These are phyloP conservation scores for Guadua angustifolia DNA, from an alignment of 176 grass and related monocot genomes.

Conservation along the genomic window DNA sequence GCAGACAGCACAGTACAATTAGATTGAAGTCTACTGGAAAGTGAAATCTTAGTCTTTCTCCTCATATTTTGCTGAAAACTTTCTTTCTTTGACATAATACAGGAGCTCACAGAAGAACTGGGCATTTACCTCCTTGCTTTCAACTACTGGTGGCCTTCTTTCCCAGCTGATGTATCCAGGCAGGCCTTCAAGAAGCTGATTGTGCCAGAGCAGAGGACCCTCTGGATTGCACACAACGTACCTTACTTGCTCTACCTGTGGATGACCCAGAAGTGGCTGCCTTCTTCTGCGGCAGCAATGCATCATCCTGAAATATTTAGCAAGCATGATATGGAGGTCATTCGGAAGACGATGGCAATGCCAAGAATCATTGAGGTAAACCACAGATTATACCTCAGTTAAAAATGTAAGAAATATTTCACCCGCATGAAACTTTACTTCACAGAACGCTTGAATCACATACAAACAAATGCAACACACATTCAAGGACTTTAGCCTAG, in stretches of 20 bases:
- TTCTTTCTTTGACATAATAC: slow-evolving; percentile 33
- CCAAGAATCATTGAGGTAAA: slow-evolving; percentile 51
- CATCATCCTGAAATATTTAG: slow-evolving; percentile 63
- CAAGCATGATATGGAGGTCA: slow-evolving; percentile 59
- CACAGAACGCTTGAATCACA: not conserved
- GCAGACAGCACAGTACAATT: slow-evolving; percentile 11
- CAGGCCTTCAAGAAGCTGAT: slow-evolving; percentile 60
- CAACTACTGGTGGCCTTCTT: slow-evolving; percentile 89
- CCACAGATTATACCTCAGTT: not conserved
- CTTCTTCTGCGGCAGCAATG: slow-evolving; percentile 59
- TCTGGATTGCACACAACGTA: slow-evolving; percentile 68
- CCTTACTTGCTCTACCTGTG: slow-evolving; percentile 76
- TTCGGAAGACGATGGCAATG: slow-evolving; percentile 62
- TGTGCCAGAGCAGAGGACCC: slow-evolving; percentile 62
- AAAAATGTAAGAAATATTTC: slow-evolving; percentile 22
- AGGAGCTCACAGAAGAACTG: slow-evolving; percentile 76
- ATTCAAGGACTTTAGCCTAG: not conserved
- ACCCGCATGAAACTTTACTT: not conserved
- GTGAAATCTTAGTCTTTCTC: not conserved
- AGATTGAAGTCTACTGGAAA: not conserved
- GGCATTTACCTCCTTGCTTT: slow-evolving; percentile 76
- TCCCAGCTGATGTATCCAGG: slow-evolving; percentile 60
- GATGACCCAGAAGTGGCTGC: slow-evolving; percentile 80
- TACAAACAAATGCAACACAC: not conserved
- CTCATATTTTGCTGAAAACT: slow-evolving; percentile 17